Conservation (phyloP, 1,284 basidiomycete species). For the Ceratobasidium sp. region DNA sequence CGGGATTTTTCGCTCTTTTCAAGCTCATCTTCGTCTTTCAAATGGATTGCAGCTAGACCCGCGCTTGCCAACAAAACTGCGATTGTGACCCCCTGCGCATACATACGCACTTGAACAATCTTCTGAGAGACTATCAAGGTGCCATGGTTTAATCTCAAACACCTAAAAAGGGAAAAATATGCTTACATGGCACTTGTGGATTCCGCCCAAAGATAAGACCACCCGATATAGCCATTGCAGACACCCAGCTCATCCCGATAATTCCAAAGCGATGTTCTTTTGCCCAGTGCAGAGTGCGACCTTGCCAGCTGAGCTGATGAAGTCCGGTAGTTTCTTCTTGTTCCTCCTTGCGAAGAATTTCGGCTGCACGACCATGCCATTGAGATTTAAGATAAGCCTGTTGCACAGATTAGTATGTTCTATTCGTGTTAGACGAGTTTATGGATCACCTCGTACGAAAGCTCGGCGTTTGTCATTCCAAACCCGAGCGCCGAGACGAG, state of each 20-base stretch:
- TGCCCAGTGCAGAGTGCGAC: constrained; percentile 28
- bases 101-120: constrained; percentile 41
- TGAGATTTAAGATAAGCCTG: constrained; percentile 39
- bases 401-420: not conserved
- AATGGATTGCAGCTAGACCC: constrained; percentile 26
- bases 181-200: constrained; percentile 30
- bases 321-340: constrained; percentile 9
- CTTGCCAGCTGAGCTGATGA: constrained; percentile 23
- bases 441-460: constrained; percentile 28
- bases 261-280: constrained; percentile 38
- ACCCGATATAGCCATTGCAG: constrained; percentile 26
- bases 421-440: not conserved
- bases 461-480: constrained; percentile 37
- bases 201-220: constrained; percentile 33
- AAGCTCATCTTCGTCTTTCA: constrained; percentile 63
- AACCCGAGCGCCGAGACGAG: constrained; percentile 25
- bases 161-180: not conserved
- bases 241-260: constrained; percentile 36
- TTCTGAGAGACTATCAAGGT: constrained; percentile 24
- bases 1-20: constrained; percentile 67
- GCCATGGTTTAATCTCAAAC: not conserved
- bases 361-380: constrained; percentile 25
- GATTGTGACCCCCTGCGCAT: constrained; percentile 32
- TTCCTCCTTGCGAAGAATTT: constrained; percentile 33
- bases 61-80: constrained; percentile 31